These are phyloP conservation scores for Phoma sp. DNA, from an alignment of 2,329 filamentous ascomycete species.

Conservation along the genomic window DNA sequence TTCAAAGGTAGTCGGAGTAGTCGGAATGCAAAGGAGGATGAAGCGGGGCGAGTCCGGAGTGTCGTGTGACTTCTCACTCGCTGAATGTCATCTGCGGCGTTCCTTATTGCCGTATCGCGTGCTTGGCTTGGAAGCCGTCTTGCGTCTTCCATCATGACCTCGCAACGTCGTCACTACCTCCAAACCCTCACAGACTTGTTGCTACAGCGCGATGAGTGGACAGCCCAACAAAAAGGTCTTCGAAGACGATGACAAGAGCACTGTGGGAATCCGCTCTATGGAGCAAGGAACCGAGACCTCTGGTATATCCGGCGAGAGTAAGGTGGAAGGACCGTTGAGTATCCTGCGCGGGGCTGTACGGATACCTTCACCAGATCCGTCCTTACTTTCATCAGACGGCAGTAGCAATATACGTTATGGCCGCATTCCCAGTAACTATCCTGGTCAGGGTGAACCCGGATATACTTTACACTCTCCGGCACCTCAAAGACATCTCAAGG, in stretches of 20 bases:
- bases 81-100: conserved; percentile 25
- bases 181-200: conserved; percentile 12
- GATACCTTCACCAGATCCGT: conserved; percentile 41
- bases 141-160: conserved; percentile 19
- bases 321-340: conserved; percentile 34
- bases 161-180: conserved; percentile 15
- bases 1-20: neutral
- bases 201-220: conserved; percentile 34
- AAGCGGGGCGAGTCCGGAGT: conserved; percentile 15
- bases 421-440: conserved; percentile 26
- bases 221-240: conserved; percentile 13
- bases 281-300: conserved; percentile 18
- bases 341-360: conserved; percentile 40
- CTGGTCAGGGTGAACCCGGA: conserved; percentile 20
- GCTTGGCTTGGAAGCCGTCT: conserved; percentile 19
- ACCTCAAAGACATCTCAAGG: conserved; percentile 27
- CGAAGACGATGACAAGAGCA: conserved; percentile 30
- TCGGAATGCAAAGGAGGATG: conserved; percentile 11
- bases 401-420: conserved; percentile 38
- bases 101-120: conserved; percentile 31
- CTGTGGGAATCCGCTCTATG: conserved; percentile 10
- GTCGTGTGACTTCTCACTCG: conserved; percentile 34
- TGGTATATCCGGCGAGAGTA: conserved; percentile 35
- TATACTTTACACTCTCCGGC: conserved; percentile 32
- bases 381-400: conserved; percentile 44